A percentile compares a stretch with the other conserved stretches of the same genome.
Conservation (phyloP, 176 grass and related monocot genomes). For the Triticum turgidum region DNA sequence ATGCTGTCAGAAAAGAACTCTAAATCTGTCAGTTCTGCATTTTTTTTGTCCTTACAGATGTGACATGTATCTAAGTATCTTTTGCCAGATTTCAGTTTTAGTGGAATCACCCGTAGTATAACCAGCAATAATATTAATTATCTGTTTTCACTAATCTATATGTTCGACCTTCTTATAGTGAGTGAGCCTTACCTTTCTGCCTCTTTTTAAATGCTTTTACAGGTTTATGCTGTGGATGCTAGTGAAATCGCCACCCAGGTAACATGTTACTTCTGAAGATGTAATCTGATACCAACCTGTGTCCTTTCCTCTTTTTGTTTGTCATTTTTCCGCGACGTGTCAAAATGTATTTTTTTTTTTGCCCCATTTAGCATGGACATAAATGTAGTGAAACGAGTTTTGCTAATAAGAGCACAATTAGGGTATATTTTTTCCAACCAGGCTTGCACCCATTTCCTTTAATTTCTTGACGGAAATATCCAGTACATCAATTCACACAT, state of each 20-base stretch:
- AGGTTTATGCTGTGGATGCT: slow-evolving; percentile 91
- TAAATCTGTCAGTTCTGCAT: background rate
- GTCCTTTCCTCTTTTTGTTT: slow-evolving; percentile 19
- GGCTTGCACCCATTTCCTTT: too few species aligned
- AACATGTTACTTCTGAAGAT: slow-evolving; percentile 22
- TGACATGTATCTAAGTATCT: background rate
- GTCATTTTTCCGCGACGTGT: background rate
- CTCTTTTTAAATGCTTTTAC: slow-evolving; percentile 16
- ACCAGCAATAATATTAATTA: background rate
- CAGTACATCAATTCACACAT: too few species aligned
- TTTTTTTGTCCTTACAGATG: background rate
- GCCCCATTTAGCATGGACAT: background rate
- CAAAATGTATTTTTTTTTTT: background rate
- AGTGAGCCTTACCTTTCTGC: background rate
- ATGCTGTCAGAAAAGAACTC: background rate
- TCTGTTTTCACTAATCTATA: background rate
- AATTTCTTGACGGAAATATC: too few species aligned
- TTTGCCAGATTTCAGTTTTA: background rate
- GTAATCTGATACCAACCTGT: background rate
- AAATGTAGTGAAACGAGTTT: background rate
- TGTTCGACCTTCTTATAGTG: background rate
- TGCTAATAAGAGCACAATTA: too few species aligned
- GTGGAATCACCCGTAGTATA: background rate
- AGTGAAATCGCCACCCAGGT: slow-evolving; percentile 89
- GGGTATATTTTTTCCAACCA: background rate